Evolutionary conservation across 2,329 filamentous ascomycete genomes (phyloP), one percentile per base, ranked within the genome.

Genomic region (Sclerotinia subarctica): DNA sequence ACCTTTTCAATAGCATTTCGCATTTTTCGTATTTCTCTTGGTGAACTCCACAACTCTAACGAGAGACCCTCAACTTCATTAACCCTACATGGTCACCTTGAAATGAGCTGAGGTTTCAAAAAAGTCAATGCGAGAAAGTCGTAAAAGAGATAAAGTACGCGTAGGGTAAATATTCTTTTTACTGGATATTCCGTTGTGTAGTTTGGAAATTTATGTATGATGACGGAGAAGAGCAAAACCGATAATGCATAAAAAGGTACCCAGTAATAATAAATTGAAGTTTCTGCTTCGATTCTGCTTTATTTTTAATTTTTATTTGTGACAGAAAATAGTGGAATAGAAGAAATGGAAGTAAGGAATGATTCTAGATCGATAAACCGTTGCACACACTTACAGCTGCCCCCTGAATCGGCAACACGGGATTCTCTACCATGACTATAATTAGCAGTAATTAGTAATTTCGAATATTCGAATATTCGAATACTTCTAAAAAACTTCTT

Each of bases 101-200:
- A 63, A 52, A 52, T 63, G 59, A 63, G 26, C 17, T 51, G 59
- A 62, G 24, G 29, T 63, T 63, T 42, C 59, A 38, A 21, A 52
- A 26, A 32, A 8, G 19, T 17, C 57, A 32, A 47, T 32, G 57
- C 42, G n/a, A 57, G 21, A 15, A 57, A 42, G 46, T n/a, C 19
- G 11, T 38, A 17, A 17, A 8, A 5, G 21, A 38, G 32, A n/a
- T 24, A 24, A 7, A 42, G 38, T 42, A 42, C 10, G 17, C 54
- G 54, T 42, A 42, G 21, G 42, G 54, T 21, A 38, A 24, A 38
- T 57, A 8, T 10, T 42, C 3, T 42, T 3, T 2, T 42, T n/a
- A 42, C 24, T 57, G 54, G 32, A 13, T 10, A 32, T 1, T 19
- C n/a, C 19, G 35, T 15, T 13, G 13, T 42, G 24, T 19, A 10